Evolutionary conservation across 2,329 filamentous ascomycete genomes (phyloP).

Genomic region (Aspergillus carbonarius): DNA sequence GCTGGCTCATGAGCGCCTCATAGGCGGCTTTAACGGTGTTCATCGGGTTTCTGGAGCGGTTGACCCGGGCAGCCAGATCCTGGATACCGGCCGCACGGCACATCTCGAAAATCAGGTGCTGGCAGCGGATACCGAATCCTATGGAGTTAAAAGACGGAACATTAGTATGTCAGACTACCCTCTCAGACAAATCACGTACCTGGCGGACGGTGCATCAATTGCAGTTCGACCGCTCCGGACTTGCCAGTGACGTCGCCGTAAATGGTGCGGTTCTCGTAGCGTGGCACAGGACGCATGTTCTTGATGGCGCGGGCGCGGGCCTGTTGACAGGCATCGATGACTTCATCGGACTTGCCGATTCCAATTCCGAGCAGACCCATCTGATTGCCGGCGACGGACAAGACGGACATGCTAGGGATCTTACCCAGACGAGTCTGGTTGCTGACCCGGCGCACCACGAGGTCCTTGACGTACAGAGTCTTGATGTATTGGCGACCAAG

Average conservation of each 20-base stretch:
- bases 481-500: slow-evolving; percentile 50
- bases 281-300: slow-evolving; percentile 87
- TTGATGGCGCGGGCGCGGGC: slow-evolving; percentile 78
- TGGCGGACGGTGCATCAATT: slow-evolving; percentile 78
- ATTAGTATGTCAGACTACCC: neutral
- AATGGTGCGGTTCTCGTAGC: slow-evolving; percentile 91
- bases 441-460: slow-evolving; percentile 72
- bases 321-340: slow-evolving; percentile 65
- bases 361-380: slow-evolving; percentile 85
- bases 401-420: slow-evolving; percentile 70
- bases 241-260: slow-evolving; percentile 82
- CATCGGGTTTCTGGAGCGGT: slow-evolving; percentile 90
- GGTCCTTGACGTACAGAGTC: slow-evolving; percentile 64
- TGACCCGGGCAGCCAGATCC: slow-evolving; percentile 80
- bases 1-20: slow-evolving; percentile 78
- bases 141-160: neutral
- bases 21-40: slow-evolving; percentile 94
- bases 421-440: slow-evolving; percentile 98
- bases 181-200: slow-evolving; percentile 59
- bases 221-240: slow-evolving; percentile 81
- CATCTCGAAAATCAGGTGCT: slow-evolving; percentile 92
- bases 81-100: slow-evolving; percentile 81
- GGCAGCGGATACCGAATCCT: slow-evolving; percentile 94
- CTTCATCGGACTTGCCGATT: slow-evolving; percentile 81
- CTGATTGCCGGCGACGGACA: slow-evolving; percentile 83